phyloP scores from a whole-genome alignment of 2,329 filamentous ascomycete species.

The Cylindrodendrum hubeiense region DNA sequence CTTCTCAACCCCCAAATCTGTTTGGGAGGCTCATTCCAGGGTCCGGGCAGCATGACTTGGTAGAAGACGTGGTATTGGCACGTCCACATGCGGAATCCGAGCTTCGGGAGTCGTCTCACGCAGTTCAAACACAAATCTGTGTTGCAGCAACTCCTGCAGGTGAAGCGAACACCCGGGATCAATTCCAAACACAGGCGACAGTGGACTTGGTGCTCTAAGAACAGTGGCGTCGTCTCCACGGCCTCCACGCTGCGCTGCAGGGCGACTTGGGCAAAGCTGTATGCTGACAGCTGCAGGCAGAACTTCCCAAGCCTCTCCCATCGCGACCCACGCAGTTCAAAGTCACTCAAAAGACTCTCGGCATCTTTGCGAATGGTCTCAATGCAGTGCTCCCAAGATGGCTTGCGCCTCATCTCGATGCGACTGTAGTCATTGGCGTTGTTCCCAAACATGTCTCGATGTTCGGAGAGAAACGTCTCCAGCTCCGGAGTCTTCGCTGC shows the following conservation, averaged over 20 bases:
- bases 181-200: conserved; percentile 28
- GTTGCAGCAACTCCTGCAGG: conserved; percentile 23
- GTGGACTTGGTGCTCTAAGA: conserved; percentile 20
- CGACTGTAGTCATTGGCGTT: conserved; percentile 20
- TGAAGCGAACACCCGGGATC: conserved; percentile 12
- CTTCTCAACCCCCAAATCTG: background rate
- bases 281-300: conserved; percentile 21
- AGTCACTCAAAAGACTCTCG: conserved; percentile 23
- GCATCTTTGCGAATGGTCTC: conserved; percentile 18
- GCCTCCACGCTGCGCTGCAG: conserved; percentile 23
- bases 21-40: background rate
- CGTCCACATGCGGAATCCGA: conserved; percentile 26
- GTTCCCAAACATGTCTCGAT: conserved; percentile 30
- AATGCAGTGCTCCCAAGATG: conserved; percentile 14
- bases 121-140: conserved; percentile 25
- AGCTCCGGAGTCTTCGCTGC: conserved; percentile 17
- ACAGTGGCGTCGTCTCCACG: conserved; percentile 17
- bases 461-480: conserved; percentile 19
- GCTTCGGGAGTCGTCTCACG: conserved; percentile 4
- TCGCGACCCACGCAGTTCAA: background rate
- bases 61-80: conserved; percentile 27
- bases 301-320: conserved; percentile 32
- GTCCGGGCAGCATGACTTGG: background rate
- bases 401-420: background rate
- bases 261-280: conserved; percentile 29